These are phyloP conservation scores for Colletotrichum aenigma DNA, from an alignment of 2,329 filamentous ascomycete species.

Conservation along the genomic window DNA sequence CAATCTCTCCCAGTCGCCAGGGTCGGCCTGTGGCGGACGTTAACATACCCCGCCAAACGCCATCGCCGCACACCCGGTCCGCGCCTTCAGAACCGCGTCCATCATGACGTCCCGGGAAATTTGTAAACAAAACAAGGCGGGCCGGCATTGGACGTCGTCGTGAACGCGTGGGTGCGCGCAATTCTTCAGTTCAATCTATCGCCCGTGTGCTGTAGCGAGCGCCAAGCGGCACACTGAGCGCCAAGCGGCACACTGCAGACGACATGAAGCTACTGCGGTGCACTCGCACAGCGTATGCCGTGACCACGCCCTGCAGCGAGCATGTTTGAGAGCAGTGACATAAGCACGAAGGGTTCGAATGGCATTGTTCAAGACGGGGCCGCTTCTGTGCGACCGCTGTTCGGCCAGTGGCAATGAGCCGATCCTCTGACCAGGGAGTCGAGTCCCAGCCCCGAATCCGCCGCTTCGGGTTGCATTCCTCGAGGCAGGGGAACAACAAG, in stretches of 20 bases:
- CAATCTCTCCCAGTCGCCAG: background rate
- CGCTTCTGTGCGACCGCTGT: background rate
- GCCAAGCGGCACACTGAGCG: background rate
- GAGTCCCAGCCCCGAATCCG: conserved; percentile 1
- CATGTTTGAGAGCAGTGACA: background rate
- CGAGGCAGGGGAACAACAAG: background rate
- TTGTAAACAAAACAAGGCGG: conserved; percentile 10
- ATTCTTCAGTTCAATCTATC: background rate
- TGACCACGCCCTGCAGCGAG: background rate
- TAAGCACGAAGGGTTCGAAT: background rate
- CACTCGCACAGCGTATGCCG: background rate
- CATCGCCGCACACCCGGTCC: background rate
- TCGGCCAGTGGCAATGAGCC: background rate
- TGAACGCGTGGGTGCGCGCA: background rate
- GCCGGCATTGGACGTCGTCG: background rate
- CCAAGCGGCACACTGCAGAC: background rate
- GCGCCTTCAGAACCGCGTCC: conserved; percentile 2
- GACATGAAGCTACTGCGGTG: background rate
- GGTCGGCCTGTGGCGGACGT: background rate
- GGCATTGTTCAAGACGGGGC: background rate
- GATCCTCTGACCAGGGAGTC: background rate
- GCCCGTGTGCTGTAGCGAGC: background rate
- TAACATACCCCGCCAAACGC: conserved; percentile 1
- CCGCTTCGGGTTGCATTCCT: conserved; percentile 2
- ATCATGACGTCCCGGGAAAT: background rate